Evolutionary conservation across 2,329 filamentous ascomycete species (phyloP).

Genomic region (Colletotrichum simmondsii): DNA sequence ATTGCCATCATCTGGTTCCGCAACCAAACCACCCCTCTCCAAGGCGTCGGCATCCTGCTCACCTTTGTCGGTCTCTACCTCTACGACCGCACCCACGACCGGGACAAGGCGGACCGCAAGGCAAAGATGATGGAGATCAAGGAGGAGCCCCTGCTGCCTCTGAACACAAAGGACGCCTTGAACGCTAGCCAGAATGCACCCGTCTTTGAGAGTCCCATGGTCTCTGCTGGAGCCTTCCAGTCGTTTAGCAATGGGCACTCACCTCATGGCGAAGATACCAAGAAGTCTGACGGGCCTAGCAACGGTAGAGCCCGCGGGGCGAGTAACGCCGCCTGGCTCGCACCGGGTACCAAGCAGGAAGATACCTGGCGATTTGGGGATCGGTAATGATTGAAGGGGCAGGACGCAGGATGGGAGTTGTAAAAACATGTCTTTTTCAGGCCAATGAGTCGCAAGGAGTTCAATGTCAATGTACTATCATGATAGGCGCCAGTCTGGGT

Average conservation of each 20-base stretch:
- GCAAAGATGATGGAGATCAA: constrained; percentile 73
- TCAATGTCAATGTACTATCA: constrained; percentile 28
- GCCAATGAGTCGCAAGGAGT: constrained; percentile 4
- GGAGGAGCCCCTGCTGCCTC: constrained; percentile 72
- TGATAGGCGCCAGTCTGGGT: constrained; percentile 9
- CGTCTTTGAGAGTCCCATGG: constrained; percentile 51
- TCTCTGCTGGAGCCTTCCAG: constrained; percentile 32
- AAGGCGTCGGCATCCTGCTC: constrained; percentile 85
- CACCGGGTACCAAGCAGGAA: constrained; percentile 85
- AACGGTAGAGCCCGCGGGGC: constrained; percentile 52
- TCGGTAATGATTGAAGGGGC: constrained; percentile 34
- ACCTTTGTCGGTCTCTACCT: constrained; percentile 95
- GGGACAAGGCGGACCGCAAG: constrained; percentile 86
- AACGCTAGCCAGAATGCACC: constrained; percentile 43
- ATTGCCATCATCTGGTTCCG: constrained; percentile 97
- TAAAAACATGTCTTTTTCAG: constrained; percentile 18
- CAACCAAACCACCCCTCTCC: constrained; percentile 84
- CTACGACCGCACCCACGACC: constrained; percentile 92
- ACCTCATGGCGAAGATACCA: constrained; percentile 58
- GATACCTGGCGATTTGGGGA: constrained; percentile 76
- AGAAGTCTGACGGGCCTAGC: constrained; percentile 65
- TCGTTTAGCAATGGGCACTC: constrained; percentile 59
- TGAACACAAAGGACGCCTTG: constrained; percentile 59
- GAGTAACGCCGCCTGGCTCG: constrained; percentile 72
- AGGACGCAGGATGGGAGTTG: constrained; percentile 2